Conservation (phyloP, 1,139 yeast genomes). For the Yarrowia galli region DNA sequence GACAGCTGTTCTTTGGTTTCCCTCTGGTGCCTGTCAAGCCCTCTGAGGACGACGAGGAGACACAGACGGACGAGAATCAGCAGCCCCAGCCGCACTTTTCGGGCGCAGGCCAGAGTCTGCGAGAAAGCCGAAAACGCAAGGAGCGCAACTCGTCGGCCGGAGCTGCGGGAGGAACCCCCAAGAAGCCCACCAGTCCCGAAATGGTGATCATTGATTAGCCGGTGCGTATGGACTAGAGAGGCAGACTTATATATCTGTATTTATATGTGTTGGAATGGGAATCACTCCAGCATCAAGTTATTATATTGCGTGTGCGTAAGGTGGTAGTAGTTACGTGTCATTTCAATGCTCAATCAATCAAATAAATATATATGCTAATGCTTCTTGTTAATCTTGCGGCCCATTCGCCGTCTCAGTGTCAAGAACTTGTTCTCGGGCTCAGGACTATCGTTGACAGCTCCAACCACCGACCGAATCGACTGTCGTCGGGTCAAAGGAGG, state of each 20-base stretch:
- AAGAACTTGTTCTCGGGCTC: conserved; percentile 25
- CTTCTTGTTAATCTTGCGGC: conserved; percentile 21
- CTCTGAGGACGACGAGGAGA: conserved; percentile 54
- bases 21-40: conserved; percentile 78
- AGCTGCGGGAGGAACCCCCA: conserved; percentile 51
- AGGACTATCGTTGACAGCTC: conserved; percentile 8
- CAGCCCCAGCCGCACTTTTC: conserved; percentile 51
- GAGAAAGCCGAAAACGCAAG: conserved; percentile 78
- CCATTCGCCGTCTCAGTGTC: conserved; percentile 18
- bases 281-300: not conserved
- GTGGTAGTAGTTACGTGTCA: too few species aligned
- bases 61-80: conserved; percentile 45
- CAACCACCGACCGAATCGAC: conserved; percentile 34
- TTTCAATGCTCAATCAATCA: not conserved
- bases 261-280: conserved; percentile 7
- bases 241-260: conserved; percentile 21
- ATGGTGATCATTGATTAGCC: conserved; percentile 71
- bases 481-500: conserved; percentile 13
- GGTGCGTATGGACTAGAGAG: conserved; percentile 61
- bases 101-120: conserved; percentile 57
- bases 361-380: conserved; percentile 25
- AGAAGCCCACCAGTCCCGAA: conserved; percentile 59
- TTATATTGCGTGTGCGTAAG: too few species aligned
- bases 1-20: conserved; percentile 91
- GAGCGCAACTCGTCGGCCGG: conserved; percentile 56